These are phyloP conservation scores for Cucumis hystrix DNA, from an alignment of 306 rosid species.

Conservation along the genomic window DNA sequence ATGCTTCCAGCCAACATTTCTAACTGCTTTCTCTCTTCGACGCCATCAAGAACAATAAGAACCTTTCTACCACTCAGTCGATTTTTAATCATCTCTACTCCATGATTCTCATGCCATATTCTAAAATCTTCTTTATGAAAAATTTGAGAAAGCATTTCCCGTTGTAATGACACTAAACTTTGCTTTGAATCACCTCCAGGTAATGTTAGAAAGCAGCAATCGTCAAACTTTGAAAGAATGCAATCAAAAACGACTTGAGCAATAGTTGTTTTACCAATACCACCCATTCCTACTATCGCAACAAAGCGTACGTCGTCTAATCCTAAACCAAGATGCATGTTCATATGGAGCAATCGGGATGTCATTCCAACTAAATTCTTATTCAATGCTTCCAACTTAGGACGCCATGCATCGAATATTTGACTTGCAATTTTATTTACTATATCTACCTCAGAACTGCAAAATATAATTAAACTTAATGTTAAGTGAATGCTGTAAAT, in stretches of 20 bases:
- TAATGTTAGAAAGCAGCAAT: slow-evolving; percentile 4
- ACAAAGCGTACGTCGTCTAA: background rate
- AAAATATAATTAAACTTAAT: background rate
- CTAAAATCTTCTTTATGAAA: background rate
- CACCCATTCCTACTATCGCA: slow-evolving; percentile 17
- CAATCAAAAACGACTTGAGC: background rate
- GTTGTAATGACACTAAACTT: background rate
- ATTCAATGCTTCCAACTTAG: background rate
- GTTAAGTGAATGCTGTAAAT: background rate
- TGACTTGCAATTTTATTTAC: background rate
- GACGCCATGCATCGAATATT: background rate
- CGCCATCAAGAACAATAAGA: background rate
- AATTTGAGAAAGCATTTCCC: background rate
- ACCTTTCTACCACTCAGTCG: background rate
- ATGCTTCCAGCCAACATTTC: background rate
- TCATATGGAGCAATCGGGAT: background rate
- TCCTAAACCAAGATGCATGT: background rate
- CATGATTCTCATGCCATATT: background rate
- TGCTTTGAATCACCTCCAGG: background rate
- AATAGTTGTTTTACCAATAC: slow-evolving; percentile 8
- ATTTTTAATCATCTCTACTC: background rate
- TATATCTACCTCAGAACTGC: background rate
- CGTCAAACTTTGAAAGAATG: background rate
- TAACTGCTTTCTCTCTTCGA: background rate
- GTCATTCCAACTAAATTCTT: background rate